Evolutionary conservation across 1,284 basidiomycete species (phyloP).

Genomic region (Meripilus lineatus): DNA sequence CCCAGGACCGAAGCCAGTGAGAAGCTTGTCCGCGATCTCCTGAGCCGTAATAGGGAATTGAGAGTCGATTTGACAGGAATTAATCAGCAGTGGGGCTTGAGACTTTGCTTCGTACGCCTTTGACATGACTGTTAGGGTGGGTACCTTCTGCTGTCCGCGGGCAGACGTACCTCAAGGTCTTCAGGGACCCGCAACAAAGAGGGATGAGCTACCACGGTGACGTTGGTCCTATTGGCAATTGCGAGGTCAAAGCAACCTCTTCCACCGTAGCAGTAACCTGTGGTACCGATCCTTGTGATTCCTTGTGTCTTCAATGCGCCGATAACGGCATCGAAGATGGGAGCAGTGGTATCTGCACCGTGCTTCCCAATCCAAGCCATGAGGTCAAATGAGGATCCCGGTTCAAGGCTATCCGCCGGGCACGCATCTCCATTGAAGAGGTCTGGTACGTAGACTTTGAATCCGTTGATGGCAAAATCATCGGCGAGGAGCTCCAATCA

Average conservation of each 20-base stretch:
- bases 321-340: constrained; percentile 52
- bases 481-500: constrained; percentile 55
- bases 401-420: constrained; percentile 29
- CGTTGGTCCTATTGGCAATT: constrained; percentile 51
- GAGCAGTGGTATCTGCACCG: constrained; percentile 33
- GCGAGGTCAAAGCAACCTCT: constrained; percentile 54
- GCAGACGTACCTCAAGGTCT: constrained; percentile 53
- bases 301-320: constrained; percentile 51
- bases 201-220: constrained; percentile 58
- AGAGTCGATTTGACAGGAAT: constrained; percentile 34
- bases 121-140: constrained; percentile 49
- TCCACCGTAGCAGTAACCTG: constrained; percentile 71
- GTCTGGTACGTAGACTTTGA: constrained; percentile 55
- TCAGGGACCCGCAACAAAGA: constrained; percentile 58
- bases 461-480: constrained; percentile 71
- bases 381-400: constrained; percentile 1
- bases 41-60: constrained; percentile 30
- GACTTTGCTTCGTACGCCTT: constrained; percentile 18
- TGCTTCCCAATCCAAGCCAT: constrained; percentile 47
- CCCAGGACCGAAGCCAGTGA: constrained; percentile 28
- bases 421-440: constrained; percentile 57
- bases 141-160: no score
- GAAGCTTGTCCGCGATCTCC: constrained; percentile 30
- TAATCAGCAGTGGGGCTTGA: constrained; percentile 37
- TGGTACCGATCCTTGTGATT: constrained; percentile 51